Conservation (phyloP, 768 basidiomycete genomes). For the Termitomyces sp. region DNA sequence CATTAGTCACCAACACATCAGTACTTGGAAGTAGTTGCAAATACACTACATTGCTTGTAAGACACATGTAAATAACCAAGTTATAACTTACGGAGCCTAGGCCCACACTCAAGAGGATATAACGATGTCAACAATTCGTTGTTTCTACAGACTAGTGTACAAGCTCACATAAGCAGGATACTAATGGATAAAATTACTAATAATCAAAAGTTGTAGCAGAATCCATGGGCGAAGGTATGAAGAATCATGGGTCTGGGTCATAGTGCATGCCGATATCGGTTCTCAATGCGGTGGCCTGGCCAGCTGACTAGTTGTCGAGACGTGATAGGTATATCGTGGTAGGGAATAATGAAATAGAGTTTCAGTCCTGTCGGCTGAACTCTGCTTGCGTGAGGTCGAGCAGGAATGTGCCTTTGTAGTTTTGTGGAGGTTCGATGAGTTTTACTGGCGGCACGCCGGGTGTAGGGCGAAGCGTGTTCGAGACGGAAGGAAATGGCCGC, state of each 20-base stretch:
- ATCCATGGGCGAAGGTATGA: conserved; percentile 6
- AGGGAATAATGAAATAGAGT: background rate
- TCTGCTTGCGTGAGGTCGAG: conserved; percentile 84
- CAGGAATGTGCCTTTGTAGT: conserved; percentile 66
- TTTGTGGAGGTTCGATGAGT: conserved; percentile 76
- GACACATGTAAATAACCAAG: too few relatives aligned
- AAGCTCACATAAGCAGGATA: conserved; percentile 10
- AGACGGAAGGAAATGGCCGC: conserved; percentile 72
- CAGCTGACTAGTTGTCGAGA: background rate
- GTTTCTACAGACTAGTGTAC: conserved; percentile 11
- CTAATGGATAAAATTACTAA: conserved; percentile 6
- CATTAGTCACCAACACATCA: too few relatives aligned
- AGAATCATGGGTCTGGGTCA: background rate
- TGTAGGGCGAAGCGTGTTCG: conserved; percentile 35
- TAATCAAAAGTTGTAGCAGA: conserved; percentile 5
- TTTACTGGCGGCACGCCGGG: conserved; percentile 52
- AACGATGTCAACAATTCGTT: background rate
- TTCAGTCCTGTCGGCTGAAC: conserved; percentile 59
- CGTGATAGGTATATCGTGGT: conserved; percentile 5
- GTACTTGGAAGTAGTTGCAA: too few relatives aligned
- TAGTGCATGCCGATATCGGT: conserved; percentile 11
- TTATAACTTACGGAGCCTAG: background rate
- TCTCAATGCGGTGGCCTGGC: background rate
- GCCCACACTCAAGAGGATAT: background rate
- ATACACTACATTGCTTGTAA: too few relatives aligned